phyloP scores from a whole-genome alignment of 2,329 filamentous ascomycete species.

The Fonsecaea erecta region DNA sequence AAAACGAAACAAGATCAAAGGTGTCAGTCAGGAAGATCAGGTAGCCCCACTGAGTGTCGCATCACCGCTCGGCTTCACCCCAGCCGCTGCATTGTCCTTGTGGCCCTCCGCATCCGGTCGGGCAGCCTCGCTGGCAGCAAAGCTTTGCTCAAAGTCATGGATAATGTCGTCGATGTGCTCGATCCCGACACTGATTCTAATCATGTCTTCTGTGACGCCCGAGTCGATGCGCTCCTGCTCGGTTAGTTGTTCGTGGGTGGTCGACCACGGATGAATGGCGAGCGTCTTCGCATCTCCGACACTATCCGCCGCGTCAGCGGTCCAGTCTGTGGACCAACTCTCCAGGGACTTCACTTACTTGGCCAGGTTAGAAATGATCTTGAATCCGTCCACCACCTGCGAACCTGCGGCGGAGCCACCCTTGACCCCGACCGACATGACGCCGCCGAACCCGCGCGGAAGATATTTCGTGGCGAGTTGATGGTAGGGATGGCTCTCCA shows the following conservation, averaged over 20 bases:
- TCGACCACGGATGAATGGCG: conserved; percentile 87
- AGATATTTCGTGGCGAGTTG: conserved; percentile 85
- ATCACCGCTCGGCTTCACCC: conserved; percentile 28
- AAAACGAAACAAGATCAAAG: conserved; percentile 11
- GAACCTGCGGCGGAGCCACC: conserved; percentile 81
- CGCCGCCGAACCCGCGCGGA: conserved; percentile 81
- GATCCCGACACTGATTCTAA: conserved; percentile 87
- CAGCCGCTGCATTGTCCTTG: conserved; percentile 30
- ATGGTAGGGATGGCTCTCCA: conserved; percentile 81
- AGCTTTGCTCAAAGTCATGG: conserved; percentile 85
- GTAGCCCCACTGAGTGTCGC: conserved; percentile 38
- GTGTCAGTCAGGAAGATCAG: conserved; percentile 26
- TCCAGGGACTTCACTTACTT: conserved; percentile 69
- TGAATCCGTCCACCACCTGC: conserved; percentile 90
- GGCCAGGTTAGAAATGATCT: conserved; percentile 91
- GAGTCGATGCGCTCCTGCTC: conserved; percentile 76
- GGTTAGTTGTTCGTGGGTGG: conserved; percentile 84
- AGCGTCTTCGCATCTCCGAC: conserved; percentile 92
- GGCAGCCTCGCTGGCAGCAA: conserved; percentile 57
- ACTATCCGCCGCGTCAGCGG: conserved; percentile 37
- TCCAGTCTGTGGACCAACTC: not conserved
- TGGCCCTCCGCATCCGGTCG: conserved; percentile 28
- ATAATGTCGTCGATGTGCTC: conserved; percentile 96
- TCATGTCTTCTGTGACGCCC: conserved; percentile 81
- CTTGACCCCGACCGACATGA: conserved; percentile 91